Conservation (phyloP, 768 basidiomycete genomes). For the Erythrobasidium yunnanense region DNA sequence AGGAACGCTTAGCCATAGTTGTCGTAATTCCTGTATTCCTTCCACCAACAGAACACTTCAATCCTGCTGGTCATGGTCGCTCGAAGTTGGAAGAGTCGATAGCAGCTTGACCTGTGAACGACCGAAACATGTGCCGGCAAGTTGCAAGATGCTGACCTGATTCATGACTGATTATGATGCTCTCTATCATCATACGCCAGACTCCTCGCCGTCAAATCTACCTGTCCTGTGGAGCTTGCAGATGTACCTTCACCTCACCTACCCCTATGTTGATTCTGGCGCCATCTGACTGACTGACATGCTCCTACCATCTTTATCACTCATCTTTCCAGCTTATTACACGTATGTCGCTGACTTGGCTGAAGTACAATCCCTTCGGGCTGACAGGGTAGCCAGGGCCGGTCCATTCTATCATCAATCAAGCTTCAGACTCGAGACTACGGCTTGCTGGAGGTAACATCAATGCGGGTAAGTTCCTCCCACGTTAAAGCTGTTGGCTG, state of each 20-base stretch:
- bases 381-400: constrained; percentile 55
- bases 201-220: constrained; percentile 26
- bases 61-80: constrained; percentile 26
- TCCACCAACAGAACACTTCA: constrained; percentile 30
- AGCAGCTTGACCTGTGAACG: no score
- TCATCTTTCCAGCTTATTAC: background rate
- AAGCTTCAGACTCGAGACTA: constrained; percentile 87
- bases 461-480: constrained; percentile 29
- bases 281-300: constrained; percentile 28
- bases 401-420: constrained; percentile 91
- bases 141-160: background rate
- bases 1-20: no score
- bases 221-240: constrained; percentile 24
- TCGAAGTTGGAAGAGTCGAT: background rate
- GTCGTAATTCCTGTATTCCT: background rate
- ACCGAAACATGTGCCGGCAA: constrained; percentile 25
- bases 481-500: background rate
- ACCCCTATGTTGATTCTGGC: background rate
- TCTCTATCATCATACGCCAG: constrained; percentile 14
- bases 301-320: background rate
- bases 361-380: constrained; percentile 86
- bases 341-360: constrained; percentile 37
- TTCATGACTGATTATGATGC: background rate
- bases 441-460: constrained; percentile 45
- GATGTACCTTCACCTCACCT: constrained; percentile 6